A percentile compares a stretch with the other conserved stretches of the same genome.
phyloP scores from a whole-genome alignment of 306 rosid species.

The Castanospermum australe region DNA sequence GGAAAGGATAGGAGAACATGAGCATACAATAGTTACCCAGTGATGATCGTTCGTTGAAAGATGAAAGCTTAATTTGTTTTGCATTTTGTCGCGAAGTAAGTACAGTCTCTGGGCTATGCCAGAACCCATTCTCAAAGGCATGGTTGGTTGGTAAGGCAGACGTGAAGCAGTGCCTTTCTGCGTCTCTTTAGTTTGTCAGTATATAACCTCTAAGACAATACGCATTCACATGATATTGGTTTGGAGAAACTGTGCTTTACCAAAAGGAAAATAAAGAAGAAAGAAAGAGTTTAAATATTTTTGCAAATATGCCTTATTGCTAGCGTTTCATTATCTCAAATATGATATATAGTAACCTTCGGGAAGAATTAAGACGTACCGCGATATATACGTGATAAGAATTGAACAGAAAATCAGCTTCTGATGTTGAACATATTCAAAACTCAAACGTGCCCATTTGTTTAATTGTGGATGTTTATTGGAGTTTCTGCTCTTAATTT shows the following conservation, averaged over 20 bases:
- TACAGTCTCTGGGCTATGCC: slow-evolving; percentile 33
- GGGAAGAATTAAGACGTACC: background rate
- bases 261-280: background rate
- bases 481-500: slow-evolving; percentile 13
- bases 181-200: slow-evolving; percentile 46
- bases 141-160: slow-evolving; percentile 37
- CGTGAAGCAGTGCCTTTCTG: slow-evolving; percentile 39
- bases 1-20: background rate
- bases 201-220: slow-evolving; percentile 28
- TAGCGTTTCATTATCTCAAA: background rate
- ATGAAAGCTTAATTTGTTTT: slow-evolving; percentile 32
- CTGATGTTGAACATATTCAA: background rate
- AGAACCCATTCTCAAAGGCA: slow-evolving; percentile 33
- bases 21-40: slow-evolving; percentile 21
- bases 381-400: background rate
- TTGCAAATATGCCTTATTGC: background rate
- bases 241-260: slow-evolving; percentile 10
- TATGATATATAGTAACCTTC: background rate
- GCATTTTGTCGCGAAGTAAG: slow-evolving; percentile 28
- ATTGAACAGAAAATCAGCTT: background rate
- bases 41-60: slow-evolving; percentile 20
- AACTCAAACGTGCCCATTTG: background rate
- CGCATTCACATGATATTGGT: slow-evolving; percentile 25
- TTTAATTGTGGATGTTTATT: background rate
- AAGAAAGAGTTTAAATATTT: background rate